phyloP scores from a whole-genome alignment of 2,329 filamentous ascomycete species.

The Epichloe amarillans region DNA sequence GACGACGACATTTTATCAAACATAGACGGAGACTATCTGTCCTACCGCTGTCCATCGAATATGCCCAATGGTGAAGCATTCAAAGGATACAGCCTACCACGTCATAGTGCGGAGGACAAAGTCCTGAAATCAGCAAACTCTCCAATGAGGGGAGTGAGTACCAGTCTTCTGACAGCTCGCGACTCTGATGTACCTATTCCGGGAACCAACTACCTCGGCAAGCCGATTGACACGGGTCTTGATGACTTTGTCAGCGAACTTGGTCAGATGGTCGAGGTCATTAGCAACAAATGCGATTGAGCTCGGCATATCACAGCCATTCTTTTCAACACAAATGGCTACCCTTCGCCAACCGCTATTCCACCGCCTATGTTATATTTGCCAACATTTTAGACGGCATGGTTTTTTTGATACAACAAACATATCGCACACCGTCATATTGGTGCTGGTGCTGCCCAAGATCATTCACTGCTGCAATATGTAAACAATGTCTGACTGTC shows the following conservation, averaged over 20 bases:
- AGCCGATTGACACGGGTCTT: conserved; percentile 23
- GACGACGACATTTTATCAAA: conserved; percentile 25
- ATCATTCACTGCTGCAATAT: no score
- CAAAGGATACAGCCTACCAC: conserved; percentile 35
- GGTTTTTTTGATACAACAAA: not conserved
- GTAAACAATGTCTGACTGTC: not conserved
- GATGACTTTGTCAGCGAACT: conserved; percentile 33
- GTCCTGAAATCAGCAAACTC: conserved; percentile 3
- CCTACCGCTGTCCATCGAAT: conserved; percentile 11
- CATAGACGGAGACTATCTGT: conserved; percentile 23
- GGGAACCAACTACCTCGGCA: conserved; percentile 17
- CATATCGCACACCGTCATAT: not conserved
- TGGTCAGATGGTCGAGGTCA: conserved; percentile 37
- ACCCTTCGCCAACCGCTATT: not conserved
- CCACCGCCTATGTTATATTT: not conserved
- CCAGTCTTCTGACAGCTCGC: conserved; percentile 13
- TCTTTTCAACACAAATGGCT: not conserved
- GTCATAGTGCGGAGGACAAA: conserved; percentile 12
- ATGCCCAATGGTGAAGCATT: conserved; percentile 13
- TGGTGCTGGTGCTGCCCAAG: not conserved
- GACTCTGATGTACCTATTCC: conserved; percentile 10
- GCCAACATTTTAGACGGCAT: not conserved
- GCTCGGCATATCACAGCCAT: not conserved
- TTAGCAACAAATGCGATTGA: conserved; percentile 22
- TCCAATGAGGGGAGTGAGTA: conserved; percentile 9